These are phyloP conservation scores for Neonectria sp. DNA, from an alignment of 2,329 filamentous ascomycete species.

Conservation along the genomic window DNA sequence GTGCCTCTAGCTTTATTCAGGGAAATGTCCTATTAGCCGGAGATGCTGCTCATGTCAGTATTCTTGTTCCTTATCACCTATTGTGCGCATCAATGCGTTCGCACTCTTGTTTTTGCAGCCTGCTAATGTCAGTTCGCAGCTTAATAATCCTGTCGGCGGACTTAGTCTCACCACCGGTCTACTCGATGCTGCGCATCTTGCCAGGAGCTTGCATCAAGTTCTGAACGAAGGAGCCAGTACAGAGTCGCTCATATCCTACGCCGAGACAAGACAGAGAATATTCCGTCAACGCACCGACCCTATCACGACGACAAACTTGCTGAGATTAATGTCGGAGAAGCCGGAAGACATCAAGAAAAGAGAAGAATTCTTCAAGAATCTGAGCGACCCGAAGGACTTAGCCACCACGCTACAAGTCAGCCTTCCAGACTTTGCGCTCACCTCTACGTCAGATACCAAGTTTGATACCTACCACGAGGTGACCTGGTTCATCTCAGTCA, in stretches of 20 bases:
- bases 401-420: constrained; percentile 2
- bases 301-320: constrained; percentile 9
- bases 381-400: constrained; percentile 5
- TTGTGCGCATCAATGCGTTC: not conserved
- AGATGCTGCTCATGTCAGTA: constrained; percentile 14
- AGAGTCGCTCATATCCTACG: not conserved
- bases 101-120: not conserved
- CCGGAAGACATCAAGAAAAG: constrained; percentile 9
- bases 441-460: constrained; percentile 3
- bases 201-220: not conserved
- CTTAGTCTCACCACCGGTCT: constrained; percentile 2
- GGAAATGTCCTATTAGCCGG: constrained; percentile 8
- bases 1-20: constrained; percentile 7
- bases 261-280: not conserved
- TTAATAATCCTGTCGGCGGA: constrained; percentile 10
- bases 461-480: constrained; percentile 2
- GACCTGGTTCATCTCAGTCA: constrained; percentile 13
- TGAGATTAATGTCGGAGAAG: constrained; percentile 7
- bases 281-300: constrained; percentile 4
- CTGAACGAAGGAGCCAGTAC: not conserved
- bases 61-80: not conserved
- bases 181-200: constrained; percentile 12
- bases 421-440: constrained; percentile 12
- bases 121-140: constrained; percentile 7
- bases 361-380: not conserved